Evolutionary conservation across 1,139 yeast genomes (phyloP), one percentile per base, ranked within the genome.

Genomic region (Diutina neorugosa): DNA sequence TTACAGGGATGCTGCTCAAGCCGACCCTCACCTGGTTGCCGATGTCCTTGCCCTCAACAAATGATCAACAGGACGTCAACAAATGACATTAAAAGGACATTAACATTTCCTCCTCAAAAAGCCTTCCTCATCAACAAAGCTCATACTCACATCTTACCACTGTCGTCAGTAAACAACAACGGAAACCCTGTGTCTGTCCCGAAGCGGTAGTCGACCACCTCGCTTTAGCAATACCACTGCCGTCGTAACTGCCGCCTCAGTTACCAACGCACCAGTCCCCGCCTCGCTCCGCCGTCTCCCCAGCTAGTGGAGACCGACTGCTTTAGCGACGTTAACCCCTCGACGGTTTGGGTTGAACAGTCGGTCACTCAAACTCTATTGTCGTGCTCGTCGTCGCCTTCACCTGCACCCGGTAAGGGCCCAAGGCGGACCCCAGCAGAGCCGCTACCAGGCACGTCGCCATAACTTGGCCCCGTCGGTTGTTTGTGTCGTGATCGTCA

Each of bases 1-100:
- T 64, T 93, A 97, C 97, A 86, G 84, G 60, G 69, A 74, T 54
- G 94, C 93, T 1, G 65, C 65, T 46, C 16, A 44, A 4, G 27
- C 25, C n/a, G 19, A 44, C 34, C 18, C 23, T 12, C 9, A 9
- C 8, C 12, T 11, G 18, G 31, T 44, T 2, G 48, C 23, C 34
- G 25, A 25, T 7, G 23, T 44, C 14, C 25, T 44, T 12, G 34
- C 11, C 16, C 19, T 44, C 5, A 44, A 44, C 34, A 12, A 20
- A 23, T 14, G n/a, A n/a, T n/a, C n/a, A n/a, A n/a, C n/a, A n/a
- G n/a, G n/a, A n/a, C n/a, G n/a, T n/a, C n/a, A n/a, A n/a, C n/a
- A n/a, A n/a, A n/a, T n/a, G n/a, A n/a, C n/a, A n/a, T n/a, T n/a
- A n/a, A n/a, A 44, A 31, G n/a, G n/a, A 14, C 14, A 31, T 31